Conservation (phyloP, 495 filamentous ascomycete species). For the Clavariopsis aquatica region DNA sequence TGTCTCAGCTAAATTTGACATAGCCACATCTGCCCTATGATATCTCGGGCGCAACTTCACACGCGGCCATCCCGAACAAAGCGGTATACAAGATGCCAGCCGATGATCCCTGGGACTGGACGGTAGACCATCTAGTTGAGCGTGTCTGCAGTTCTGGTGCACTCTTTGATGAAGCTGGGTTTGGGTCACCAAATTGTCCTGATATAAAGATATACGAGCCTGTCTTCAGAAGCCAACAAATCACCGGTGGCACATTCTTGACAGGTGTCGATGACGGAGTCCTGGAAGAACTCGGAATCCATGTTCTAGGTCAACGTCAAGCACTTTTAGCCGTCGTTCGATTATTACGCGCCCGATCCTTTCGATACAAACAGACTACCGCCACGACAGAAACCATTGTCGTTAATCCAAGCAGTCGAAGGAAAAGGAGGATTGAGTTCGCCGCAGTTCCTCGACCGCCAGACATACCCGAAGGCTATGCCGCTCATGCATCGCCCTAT, state of each 20-base stretch:
- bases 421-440: neutral
- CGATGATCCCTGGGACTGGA: slow-evolving; percentile 42
- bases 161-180: slow-evolving; percentile 10
- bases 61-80: neutral
- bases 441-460: neutral
- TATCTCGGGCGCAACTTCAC: too few relatives aligned
- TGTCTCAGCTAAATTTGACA: too few relatives aligned
- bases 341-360: slow-evolving; percentile 2
- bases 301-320: neutral
- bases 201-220: neutral
- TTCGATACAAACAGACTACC: neutral
- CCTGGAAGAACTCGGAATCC: slow-evolving; percentile 2
- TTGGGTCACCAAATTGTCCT: neutral
- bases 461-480: slow-evolving; percentile 49
- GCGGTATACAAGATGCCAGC: neutral
- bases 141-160: slow-evolving; percentile 58
- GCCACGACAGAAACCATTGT: neutral
- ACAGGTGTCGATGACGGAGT: slow-evolving; percentile 6
- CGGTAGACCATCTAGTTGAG: slow-evolving; percentile 33
- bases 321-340: slow-evolving; percentile 11
- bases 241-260: slow-evolving; percentile 11
- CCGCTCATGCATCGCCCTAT: slow-evolving; percentile 32
- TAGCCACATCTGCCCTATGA: too few relatives aligned
- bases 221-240: neutral
- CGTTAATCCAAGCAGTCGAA: neutral